A percentile compares a stretch with the other conserved stretches of the same genome.
Conservation (phyloP, 2,329 filamentous ascomycete species). For the Clarireedia hainanense region DNA sequence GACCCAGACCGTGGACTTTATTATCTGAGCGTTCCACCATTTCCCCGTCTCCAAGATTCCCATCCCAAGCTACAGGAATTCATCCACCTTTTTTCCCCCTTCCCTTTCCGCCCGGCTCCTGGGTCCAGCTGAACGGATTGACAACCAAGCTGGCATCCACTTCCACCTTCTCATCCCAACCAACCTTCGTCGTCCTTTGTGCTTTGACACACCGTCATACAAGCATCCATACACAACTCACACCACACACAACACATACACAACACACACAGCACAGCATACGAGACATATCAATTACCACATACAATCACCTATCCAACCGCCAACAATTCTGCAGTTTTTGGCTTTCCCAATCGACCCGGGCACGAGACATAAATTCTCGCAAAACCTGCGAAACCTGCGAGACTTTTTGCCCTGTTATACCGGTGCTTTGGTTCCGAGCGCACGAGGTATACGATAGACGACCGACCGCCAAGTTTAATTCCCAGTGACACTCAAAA, state of each 20-base stretch:
- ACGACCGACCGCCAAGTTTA: conserved; percentile 5
- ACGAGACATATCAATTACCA: background rate
- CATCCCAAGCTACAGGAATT: too few relatives aligned
- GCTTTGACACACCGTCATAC: background rate
- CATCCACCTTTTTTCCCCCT: too few relatives aligned
- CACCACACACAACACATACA: background rate
- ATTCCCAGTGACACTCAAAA: background rate
- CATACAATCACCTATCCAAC: background rate
- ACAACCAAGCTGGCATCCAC: background rate
- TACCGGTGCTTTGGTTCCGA: conserved; percentile 10
- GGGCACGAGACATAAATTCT: conserved; percentile 3
- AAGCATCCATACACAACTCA: background rate
- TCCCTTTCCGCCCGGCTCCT: background rate
- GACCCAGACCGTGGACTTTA: too few relatives aligned
- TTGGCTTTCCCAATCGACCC: background rate
- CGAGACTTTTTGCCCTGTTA: background rate
- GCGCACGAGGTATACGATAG: conserved; percentile 1
- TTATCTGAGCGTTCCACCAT: too few relatives aligned
- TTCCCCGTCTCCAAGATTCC: too few relatives aligned
- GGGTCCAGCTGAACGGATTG: background rate
- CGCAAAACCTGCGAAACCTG: background rate
- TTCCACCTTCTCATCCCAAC: background rate
- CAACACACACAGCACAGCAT: background rate
- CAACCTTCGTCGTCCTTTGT: background rate
- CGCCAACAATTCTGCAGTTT: background rate